Percentiles rank a stretch among this genome's conserved stretches.
Conservation (phyloP, 2,329 filamentous ascomycete genomes). For the Cercospora sp. region DNA sequence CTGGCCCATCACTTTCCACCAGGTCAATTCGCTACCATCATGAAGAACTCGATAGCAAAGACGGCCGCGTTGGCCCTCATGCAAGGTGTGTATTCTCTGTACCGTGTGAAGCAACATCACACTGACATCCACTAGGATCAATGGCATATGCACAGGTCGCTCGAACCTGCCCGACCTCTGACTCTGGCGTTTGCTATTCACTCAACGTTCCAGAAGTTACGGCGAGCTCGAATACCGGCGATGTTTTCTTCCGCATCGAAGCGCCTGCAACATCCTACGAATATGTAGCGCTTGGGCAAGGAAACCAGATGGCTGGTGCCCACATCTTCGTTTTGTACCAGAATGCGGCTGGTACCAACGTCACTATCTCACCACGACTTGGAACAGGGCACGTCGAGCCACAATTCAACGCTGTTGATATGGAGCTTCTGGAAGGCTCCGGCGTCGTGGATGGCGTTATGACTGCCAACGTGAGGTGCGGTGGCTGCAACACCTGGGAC, state of each 20-base stretch:
- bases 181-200: slow-evolving; percentile 46
- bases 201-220: slow-evolving; percentile 58
- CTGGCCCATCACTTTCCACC: background rate
- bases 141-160: slow-evolving; percentile 21
- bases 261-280: slow-evolving; percentile 52
- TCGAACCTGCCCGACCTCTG: slow-evolving; percentile 21
- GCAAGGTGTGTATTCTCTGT: background rate
- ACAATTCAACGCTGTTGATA: slow-evolving; percentile 40
- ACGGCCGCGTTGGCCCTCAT: slow-evolving; percentile 5
- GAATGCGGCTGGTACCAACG: slow-evolving; percentile 53
- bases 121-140: slow-evolving; percentile 5
- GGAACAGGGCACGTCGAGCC: slow-evolving; percentile 50
- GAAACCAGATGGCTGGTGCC: slow-evolving; percentile 55
- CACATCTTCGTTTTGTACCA: slow-evolving; percentile 63
- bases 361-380: slow-evolving; percentile 58
- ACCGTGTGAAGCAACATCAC: background rate
- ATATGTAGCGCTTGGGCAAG: slow-evolving; percentile 60
- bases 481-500: slow-evolving; percentile 54
- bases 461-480: slow-evolving; percentile 59
- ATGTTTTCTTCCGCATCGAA: slow-evolving; percentile 60
- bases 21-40: background rate
- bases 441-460: slow-evolving; percentile 55
- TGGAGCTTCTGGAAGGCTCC: slow-evolving; percentile 55
- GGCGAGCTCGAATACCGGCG: slow-evolving; percentile 52
- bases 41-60: slow-evolving; percentile 8